These are phyloP conservation scores for Colletotrichum cuscutae DNA, from an alignment of 2,329 filamentous ascomycete species.

Conservation along the genomic window DNA sequence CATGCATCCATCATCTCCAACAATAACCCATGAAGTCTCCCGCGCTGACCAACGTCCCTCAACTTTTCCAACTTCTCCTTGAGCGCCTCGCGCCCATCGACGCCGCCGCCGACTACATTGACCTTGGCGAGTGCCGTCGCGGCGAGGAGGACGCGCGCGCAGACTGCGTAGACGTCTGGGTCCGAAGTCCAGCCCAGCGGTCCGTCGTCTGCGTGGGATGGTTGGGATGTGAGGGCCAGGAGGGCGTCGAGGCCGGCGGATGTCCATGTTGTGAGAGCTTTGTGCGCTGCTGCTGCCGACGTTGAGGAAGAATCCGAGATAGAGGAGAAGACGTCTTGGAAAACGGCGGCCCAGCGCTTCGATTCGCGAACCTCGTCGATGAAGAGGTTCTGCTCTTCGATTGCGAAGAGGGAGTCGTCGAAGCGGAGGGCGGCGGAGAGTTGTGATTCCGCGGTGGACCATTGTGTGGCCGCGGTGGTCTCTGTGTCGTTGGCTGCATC, in stretches of 20 bases:
- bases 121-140: constrained; percentile 46
- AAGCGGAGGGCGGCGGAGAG: constrained; percentile 59
- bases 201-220: constrained; percentile 60
- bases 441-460: constrained; percentile 48
- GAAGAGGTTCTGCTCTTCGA: constrained; percentile 96
- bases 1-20: constrained; percentile 27
- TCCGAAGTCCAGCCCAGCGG: constrained; percentile 79
- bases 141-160: constrained; percentile 56
- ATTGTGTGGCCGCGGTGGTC: not conserved
- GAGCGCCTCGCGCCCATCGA: not conserved
- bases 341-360: constrained; percentile 70
- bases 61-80: constrained; percentile 19
- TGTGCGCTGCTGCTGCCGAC: not conserved
- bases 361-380: constrained; percentile 83
- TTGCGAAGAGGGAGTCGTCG: constrained; percentile 80
- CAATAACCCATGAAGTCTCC: constrained; percentile 34
- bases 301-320: constrained; percentile 3
- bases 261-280: constrained; percentile 58
- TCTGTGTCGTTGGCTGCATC: not conserved
- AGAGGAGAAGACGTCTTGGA: constrained; percentile 42
- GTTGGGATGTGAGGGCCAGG: constrained; percentile 38
- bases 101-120: not conserved
- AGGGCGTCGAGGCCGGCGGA: constrained; percentile 59
- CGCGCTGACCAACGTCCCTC: constrained; percentile 13
- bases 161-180: constrained; percentile 73